Conservation (phyloP, 2,329 filamentous ascomycete genomes). For the Scorias spongiosa region DNA sequence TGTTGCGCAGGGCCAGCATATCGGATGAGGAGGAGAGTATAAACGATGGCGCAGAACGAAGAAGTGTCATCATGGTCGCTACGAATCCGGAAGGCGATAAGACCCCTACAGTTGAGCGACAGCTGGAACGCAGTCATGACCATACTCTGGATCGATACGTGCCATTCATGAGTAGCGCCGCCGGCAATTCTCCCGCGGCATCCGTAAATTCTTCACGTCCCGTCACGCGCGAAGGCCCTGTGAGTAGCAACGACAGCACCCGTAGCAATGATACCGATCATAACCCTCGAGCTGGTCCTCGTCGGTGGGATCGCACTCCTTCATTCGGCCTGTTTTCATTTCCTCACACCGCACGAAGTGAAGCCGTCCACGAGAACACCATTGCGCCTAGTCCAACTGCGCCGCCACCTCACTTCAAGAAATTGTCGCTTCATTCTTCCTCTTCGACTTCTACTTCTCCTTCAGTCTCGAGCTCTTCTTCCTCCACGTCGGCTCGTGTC, state of each 20-base stretch:
- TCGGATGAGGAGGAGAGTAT: neutral
- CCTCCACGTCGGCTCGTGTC: neutral
- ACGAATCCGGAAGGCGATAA: neutral
- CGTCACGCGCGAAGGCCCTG: neutral
- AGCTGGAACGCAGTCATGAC: neutral
- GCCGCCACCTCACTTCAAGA: neutral
- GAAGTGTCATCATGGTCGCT: neutral
- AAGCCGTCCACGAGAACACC: neutral
- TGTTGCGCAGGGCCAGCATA: neutral
- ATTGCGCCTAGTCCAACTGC: neutral
- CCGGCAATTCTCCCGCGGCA: neutral
- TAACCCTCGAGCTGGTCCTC: neutral
- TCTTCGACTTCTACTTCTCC: neutral
- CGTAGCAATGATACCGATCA: neutral
- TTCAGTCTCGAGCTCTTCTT: neutral
- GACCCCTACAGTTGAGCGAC: neutral
- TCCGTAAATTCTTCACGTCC: neutral
- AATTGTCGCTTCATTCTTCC: neutral
- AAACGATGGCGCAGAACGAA: neutral
- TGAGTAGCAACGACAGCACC: neutral
- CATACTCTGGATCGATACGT: neutral
- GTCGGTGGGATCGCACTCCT: neutral
- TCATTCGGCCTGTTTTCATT: neutral
- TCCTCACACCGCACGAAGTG: neutral
- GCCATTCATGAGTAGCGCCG: neutral